Evolutionary conservation across 257 asterid species (phyloP), one percentile per base, ranked within the genome.

Genomic region (Prunella vulgaris): DNA sequence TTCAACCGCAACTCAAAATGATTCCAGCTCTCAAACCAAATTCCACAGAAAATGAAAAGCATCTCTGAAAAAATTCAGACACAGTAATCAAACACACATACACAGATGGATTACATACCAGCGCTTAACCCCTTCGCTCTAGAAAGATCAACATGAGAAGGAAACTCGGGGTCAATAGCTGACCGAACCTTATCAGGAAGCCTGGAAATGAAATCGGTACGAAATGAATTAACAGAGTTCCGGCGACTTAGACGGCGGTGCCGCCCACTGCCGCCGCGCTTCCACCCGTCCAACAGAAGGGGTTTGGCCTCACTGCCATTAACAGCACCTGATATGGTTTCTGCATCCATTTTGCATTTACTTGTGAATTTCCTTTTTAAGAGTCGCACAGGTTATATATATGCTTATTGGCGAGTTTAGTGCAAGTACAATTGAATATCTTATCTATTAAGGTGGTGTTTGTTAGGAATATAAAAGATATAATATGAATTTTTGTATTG

Each of bases 151-250:
- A 64, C 24, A 5, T 27, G 59, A 58, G 88, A 83, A 54, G 76
- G 77, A 22, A 81, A 74, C 70, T 92, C 96, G 14, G 82, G 79
- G 81, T 92, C 96, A 73, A 88, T 74, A 18, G 83, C 82, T 52
- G 84, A 64, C 48, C 85, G 86, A 75, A 90, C 81, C 37, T 86
- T 88, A 35, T 88, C 90, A 5, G 97, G 97, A 24, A 90, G 79
- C 71, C 89, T 69, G 5, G 87, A 66, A 28, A 86, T 61, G 71
- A 92, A 92, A 18, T 86, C 91, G 51, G 2, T 74, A 22, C 87
- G 87, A 62, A 92, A 78, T 3, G 90, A 80, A 59, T 76, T 86
- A 1, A 88, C 88, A 0, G 98, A 88, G 78, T 88, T 74, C 74
- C 87, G 82, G 71, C 96, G 95, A 53, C 79, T 72, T 20, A 88